phyloP scores from a whole-genome alignment of 164 flowering plant genomes.

The Nymphaea colorata region DNA sequence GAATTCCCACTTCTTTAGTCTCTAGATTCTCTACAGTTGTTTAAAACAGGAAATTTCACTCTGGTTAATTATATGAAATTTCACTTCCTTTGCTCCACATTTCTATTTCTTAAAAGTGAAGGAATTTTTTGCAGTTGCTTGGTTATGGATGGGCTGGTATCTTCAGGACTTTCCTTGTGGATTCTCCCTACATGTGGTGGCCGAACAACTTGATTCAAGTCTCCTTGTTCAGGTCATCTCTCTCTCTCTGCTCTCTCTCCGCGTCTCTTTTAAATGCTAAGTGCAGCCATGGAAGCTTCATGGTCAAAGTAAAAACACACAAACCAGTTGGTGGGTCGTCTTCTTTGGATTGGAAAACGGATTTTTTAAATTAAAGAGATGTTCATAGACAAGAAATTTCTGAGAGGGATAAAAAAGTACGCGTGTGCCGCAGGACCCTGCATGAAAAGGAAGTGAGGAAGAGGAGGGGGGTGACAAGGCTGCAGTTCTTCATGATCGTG shows the following conservation, averaged over 20 bases:
- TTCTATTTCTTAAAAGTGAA: neutral
- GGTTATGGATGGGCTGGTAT: slow-evolving; percentile 10
- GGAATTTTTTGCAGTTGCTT: slow-evolving; percentile 1
- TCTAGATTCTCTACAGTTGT: no score
- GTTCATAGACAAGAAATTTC: neutral
- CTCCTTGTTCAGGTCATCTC: slow-evolving; percentile 6
- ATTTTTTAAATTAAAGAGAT: no score
- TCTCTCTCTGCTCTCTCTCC: neutral
- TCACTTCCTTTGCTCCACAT: neutral
- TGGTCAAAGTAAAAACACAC: neutral
- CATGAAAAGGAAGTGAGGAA: neutral
- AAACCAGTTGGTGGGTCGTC: neutral
- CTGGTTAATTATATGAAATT: neutral
- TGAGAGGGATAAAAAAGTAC: neutral
- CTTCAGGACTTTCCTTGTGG: slow-evolving; percentile 7
- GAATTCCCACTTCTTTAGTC: no score
- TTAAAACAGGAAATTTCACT: no score
- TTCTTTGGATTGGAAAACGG: neutral
- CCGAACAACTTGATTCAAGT: slow-evolving; percentile 7
- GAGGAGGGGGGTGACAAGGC: neutral
- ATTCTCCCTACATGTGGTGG: slow-evolving; percentile 12
- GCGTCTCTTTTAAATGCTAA: neutral
- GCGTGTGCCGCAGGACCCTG: neutral
- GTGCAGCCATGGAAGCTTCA: neutral
- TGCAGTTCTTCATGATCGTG: neutral